Evolutionary conservation across 1,284 basidiomycete genomes (phyloP).

Genomic region (Coriolopsis trogii): DNA sequence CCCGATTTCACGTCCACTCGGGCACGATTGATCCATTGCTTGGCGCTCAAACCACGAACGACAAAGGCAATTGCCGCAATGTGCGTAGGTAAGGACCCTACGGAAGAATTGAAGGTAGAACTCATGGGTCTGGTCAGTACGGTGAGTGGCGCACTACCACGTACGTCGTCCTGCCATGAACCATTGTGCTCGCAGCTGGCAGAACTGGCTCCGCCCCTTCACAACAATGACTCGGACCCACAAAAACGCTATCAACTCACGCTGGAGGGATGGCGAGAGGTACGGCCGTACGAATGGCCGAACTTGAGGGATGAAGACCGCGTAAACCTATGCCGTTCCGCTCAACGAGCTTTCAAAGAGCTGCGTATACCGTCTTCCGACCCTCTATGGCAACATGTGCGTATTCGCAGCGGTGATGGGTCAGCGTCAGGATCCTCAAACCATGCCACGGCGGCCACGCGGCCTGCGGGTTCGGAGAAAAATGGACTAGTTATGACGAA

Average conservation of each 20-base stretch:
- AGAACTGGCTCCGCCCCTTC: conserved; percentile 42
- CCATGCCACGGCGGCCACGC: conserved; percentile 11
- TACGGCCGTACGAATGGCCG: conserved; percentile 66
- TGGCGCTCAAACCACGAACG: conserved; percentile 51
- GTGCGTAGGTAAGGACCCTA: conserved; percentile 24
- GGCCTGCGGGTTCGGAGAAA: conserved; percentile 14
- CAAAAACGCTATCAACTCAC: conserved; percentile 56
- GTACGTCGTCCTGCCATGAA: not conserved
- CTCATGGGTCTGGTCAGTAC: conserved; percentile 44
- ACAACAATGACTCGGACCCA: conserved; percentile 38
- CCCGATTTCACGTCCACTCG: conserved; percentile 25
- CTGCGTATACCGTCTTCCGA: conserved; percentile 59
- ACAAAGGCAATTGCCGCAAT: conserved; percentile 36
- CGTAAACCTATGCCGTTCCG: conserved; percentile 48
- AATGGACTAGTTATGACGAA: conserved; percentile 24
- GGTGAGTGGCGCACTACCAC: conserved; percentile 38
- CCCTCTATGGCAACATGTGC: conserved; percentile 53
- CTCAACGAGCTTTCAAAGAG: conserved; percentile 45
- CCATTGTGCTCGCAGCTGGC: conserved; percentile 46
- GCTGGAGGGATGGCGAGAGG: conserved; percentile 58
- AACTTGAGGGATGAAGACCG: conserved; percentile 49
- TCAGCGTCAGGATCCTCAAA: conserved; percentile 11
- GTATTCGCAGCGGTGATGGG: conserved; percentile 29
- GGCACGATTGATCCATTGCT: conserved; percentile 54
- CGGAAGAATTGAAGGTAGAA: conserved; percentile 14